A percentile compares a stretch with the other conserved stretches of the same genome.
phyloP scores from a whole-genome alignment of 2,329 filamentous ascomycete species.

The Pezicula radicicola region DNA sequence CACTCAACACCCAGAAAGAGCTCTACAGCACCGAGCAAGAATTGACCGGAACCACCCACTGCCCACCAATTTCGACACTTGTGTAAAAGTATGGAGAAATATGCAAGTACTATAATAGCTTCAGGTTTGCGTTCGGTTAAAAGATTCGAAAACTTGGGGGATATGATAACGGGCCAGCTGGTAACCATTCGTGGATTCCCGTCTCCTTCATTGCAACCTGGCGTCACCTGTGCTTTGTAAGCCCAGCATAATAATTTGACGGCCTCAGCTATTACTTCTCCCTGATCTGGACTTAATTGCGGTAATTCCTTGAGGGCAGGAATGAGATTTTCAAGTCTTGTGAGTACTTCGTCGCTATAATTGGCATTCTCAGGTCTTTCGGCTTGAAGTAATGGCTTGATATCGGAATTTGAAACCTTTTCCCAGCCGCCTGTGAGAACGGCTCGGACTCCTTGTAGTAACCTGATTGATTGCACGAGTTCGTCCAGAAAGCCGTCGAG shows the following conservation, averaged over 20 bases:
- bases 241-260: not conserved
- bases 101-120: not conserved
- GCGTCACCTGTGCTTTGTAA: not conserved
- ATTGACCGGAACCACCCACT: not conserved
- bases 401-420: not conserved
- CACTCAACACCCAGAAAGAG: not conserved
- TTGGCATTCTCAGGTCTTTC: not conserved
- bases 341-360: not conserved
- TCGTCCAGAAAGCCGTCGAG: slow-evolving; percentile 21
- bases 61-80: not conserved
- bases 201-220: not conserved
- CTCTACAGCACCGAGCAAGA: not conserved
- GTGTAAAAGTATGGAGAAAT: not conserved
- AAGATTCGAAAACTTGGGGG: not conserved
- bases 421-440: not conserved
- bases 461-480: slow-evolving; percentile 21
- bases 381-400: not conserved
- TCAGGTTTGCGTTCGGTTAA: not conserved
- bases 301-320: not conserved
- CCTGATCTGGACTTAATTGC: not conserved
- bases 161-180: not conserved
- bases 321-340: not conserved
- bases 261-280: not conserved
- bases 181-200: not conserved
- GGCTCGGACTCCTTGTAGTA: slow-evolving; percentile 24